Base-by-base conservation (phyloP, 2,329 filamentous ascomycete genomes). In the Penicillium sp. region DNA sequence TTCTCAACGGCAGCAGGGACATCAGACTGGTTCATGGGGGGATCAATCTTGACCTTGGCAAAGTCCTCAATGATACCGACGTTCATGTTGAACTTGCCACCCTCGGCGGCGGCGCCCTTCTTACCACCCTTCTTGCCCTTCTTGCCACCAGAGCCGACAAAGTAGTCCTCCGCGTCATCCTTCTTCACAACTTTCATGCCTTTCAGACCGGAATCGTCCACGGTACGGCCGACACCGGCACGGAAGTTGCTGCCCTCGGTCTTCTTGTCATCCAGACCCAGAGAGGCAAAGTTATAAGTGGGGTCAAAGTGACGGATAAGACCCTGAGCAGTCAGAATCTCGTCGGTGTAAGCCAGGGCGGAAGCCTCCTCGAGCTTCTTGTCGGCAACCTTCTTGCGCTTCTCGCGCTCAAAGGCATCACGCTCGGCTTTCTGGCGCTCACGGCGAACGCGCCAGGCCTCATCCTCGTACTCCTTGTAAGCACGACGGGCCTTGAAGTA, bases 291-390 rank as follows among this genome's bases (percentile, higher is more conserved):
- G 88, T 89, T 75, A 88, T 89, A 69, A 81, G 69, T 82, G 2
- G 92, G 92, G 72, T 97, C 92, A 62, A 97, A 92, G 81, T 92
- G 92, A 62, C 87, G 86, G 63, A 97, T 89, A 41, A 99, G 81
- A 69, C 86, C 88, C 76, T 94, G 89, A 56, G 90, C 89, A 47
- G 88, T 88, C 65, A 91, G 83, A 67, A 99, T 96, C 78, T 99
- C 91, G 64, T 96, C 90, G 42, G 90, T 81, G 79, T 90, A 99
- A 46, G 94, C 94, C 14, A 88, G 91, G 64, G 90, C 87, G 27
- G 69, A 74, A 51, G 71, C 76, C 63, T 79, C 76, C 62, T 79
- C 76, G 25, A 79, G 68, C 65, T 78, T 78, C 67, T 80, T 79
- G 63, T 81, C 78, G 44, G 79, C 76, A 58, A 80, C 74, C 67